These are phyloP conservation scores for Orbilia oligospora DNA, from an alignment of 2,329 filamentous ascomycete genomes.

Conservation along the genomic window DNA sequence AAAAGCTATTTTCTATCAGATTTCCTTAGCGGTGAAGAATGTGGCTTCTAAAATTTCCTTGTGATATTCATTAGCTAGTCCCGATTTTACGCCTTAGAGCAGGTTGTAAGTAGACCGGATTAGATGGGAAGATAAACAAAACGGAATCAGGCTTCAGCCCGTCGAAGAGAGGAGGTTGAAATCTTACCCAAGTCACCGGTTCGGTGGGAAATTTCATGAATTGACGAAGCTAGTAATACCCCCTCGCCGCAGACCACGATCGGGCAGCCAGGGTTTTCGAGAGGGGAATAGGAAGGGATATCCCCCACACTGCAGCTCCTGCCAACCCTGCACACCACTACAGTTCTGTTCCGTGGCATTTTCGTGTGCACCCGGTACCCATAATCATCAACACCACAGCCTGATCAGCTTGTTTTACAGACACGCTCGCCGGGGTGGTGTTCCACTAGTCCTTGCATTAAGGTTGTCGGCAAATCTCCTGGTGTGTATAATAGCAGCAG, in stretches of 20 bases:
- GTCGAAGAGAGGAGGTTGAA: slow-evolving; percentile 45
- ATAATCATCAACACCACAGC: slow-evolving; percentile 39
- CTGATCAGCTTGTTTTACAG: slow-evolving; percentile 50
- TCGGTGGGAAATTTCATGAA: slow-evolving; percentile 12
- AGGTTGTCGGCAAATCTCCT: slow-evolving; percentile 56
- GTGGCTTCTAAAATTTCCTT: slow-evolving; percentile 35
- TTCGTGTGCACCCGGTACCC: slow-evolving; percentile 32
- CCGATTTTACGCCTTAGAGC: slow-evolving; percentile 1
- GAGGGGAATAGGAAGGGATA: slow-evolving; percentile 40
- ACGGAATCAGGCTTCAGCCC: slow-evolving; percentile 10
- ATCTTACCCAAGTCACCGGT: slow-evolving; percentile 45
- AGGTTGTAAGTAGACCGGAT: slow-evolving; percentile 10
- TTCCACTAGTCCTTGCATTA: slow-evolving; percentile 42
- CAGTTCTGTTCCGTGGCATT: slow-evolving; percentile 52
- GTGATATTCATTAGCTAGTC: slow-evolving; percentile 43
- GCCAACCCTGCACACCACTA: slow-evolving; percentile 30
- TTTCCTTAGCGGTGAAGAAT: slow-evolving; percentile 30
- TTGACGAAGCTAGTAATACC: slow-evolving; percentile 16
- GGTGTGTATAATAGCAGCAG: slow-evolving; percentile 44
- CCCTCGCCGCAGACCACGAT: slow-evolving; percentile 38
- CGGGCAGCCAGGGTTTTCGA: slow-evolving; percentile 46
- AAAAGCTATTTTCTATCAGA: slow-evolving; percentile 10
- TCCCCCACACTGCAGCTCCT: slow-evolving; percentile 40
- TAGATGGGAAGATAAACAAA: background rate
- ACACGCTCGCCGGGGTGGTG: slow-evolving; percentile 31